Evolutionary conservation across 768 basidiomycete genomes (phyloP), one percentile per base, ranked within the genome.

Genomic region (Royoungia palumana): DNA sequence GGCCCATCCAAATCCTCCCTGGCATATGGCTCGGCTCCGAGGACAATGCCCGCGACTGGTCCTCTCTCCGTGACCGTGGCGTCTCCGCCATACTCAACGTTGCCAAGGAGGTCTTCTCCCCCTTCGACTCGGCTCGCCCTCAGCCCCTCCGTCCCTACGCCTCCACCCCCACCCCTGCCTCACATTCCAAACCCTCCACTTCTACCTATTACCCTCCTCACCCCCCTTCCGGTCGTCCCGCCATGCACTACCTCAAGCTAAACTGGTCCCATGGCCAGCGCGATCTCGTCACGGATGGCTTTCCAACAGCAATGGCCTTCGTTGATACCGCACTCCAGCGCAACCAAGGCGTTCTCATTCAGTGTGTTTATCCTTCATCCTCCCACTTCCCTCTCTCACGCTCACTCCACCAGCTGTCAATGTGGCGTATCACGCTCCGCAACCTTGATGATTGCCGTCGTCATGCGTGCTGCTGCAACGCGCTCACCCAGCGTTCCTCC

Each of bases 251-350:
- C 64, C 84, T 92, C 69, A 92, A 91, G 66, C 79, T 94, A 22
- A 78, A 79, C 44, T 95, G 93, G 94, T 93, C 90, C 20, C 93
- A 95, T 63, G 93, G 93, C n/a, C 89, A 94, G 69, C 78, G 87
- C 47, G 87, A 95, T 65, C 80, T 95, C 34, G 89, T 92, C 56
- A 69, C 81, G 3, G 70, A 80, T 35, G 91, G 90, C 41, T 92
- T 94, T 68, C 80, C 81, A 43, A 77, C 74, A 8, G 93, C 86
- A 6, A 90, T 94, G 81, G 67, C 77, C 17, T 94, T 93, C 54
- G 78, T 87, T 49, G 92, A 94, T 65, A 78, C 80, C 28, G 85
- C 88, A 40, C 67, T 91, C 46, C 74, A 77, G 46, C 83, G 87
- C 56, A 82, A 82, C 46, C 88, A 89, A 52, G 87, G 88, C 53